These are phyloP conservation scores for Paramecium biaurelia DNA, from an alignment of 73 alveolate species.

Conservation along the genomic window DNA sequence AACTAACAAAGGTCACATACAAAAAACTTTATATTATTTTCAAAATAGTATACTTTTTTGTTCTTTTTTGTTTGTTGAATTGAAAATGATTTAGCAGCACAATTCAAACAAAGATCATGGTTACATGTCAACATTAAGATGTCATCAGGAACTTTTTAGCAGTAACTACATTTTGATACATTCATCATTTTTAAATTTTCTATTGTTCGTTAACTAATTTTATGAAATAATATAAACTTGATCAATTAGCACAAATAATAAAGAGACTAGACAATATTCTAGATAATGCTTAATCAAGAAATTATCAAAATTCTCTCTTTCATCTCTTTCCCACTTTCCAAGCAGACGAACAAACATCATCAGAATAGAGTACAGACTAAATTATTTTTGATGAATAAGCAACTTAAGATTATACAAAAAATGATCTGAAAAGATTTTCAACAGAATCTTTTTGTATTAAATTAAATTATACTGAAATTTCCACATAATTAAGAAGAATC, in stretches of 20 bases:
- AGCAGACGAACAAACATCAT: not conserved
- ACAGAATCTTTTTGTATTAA: not conserved
- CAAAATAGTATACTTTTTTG: slow-evolving; percentile 30
- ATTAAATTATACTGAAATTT: not conserved
- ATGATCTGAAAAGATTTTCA: not conserved
- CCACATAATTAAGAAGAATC: not conserved
- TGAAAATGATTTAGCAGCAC: slow-evolving; percentile 58
- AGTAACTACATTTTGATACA: slow-evolving; percentile 38
- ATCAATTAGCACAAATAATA: not conserved
- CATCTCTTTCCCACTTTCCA: not conserved
- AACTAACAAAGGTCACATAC: not conserved
- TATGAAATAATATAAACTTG: not conserved
- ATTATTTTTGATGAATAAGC: not conserved
- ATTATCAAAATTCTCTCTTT: not conserved
- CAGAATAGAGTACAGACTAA: not conserved
- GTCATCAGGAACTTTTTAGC: slow-evolving; percentile 58
- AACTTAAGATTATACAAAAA: not conserved
- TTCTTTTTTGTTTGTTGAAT: not conserved
- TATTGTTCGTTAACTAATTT: slow-evolving; percentile 22
- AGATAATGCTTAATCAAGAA: not conserved
- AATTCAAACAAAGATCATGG: slow-evolving; percentile 54
- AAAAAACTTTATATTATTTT: not conserved
- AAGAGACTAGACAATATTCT: not conserved
- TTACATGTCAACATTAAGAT: slow-evolving; percentile 51
- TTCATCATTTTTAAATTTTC: not conserved